Evolutionary conservation across 1,284 basidiomycete species (phyloP), one percentile per base, ranked within the genome.

Genomic region (Kwoniella shivajii): DNA sequence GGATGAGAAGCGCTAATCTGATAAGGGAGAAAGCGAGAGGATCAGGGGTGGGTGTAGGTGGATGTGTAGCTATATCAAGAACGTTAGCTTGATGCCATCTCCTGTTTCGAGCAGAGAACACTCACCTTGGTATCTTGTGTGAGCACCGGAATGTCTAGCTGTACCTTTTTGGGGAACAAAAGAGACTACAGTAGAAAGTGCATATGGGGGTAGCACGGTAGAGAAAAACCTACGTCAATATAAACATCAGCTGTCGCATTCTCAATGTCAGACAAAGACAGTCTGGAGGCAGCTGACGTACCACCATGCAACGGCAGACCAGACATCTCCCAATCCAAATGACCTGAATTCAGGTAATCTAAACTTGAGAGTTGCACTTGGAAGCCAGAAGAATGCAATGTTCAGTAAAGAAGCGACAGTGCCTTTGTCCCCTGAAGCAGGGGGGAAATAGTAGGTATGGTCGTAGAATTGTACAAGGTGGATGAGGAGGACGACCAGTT

Each of bases 251-350:
- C n/a, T n/a, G n/a, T n/a, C n/a, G n/a, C n/a, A n/a, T 26, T 44
- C 6, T n/a, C n/a, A n/a, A n/a, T n/a, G n/a, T n/a, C n/a, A n/a
- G n/a, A n/a, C n/a, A n/a, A n/a, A n/a, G n/a, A n/a, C n/a, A n/a
- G n/a, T n/a, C n/a, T n/a, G n/a, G n/a, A n/a, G n/a, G n/a, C 27
- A 33, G 6, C 27, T 9, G 27, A 68, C 74, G 53, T 52, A 75
- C 77, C 77, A 77, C 67, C 75, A 72, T 4, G 67, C 58, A 11
- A 72, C n/a, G 14, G 74, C 72, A 0, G 66, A 64, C 68, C 68
- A 73, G n/a, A 74, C 31, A 6, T 71, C 65, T 13, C 59, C 60
- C 11, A 54, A 52, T 2, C 51, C 39, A 44, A 75, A 50, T 34
- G 64, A 57, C 36, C 57, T 54, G 38, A 68, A 47, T 26, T 71